phyloP scores from a whole-genome alignment of 306 rosid species.

The Medicago truncatula region MtrunA17r5.0-ANR NC_053045.1:18730001-18730500 shows the following conservation, averaged over 20 bases:
- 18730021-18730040: conserved; percentile 57
- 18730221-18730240: conserved; percentile 67
- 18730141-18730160: conserved; percentile 54
- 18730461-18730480: no score
- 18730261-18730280: neutral
- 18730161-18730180: conserved; percentile 59
- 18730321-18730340: neutral
- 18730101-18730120: conserved; percentile 47
- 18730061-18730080: conserved; percentile 65
- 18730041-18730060: conserved; percentile 51
- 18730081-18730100: conserved; percentile 54
- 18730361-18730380: neutral
- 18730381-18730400: neutral
- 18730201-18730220: conserved; percentile 38
- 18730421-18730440: no score
- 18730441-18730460: no score
- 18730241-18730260: conserved; percentile 20
- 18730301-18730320: neutral
- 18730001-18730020: conserved; percentile 48
- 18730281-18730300: neutral
- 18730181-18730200: conserved; percentile 41
- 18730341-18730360: neutral
- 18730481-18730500: no score
- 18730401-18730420: no score
- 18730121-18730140: conserved; percentile 60